Evolutionary conservation across 768 basidiomycete species (phyloP).

Genomic region (Leccinellum rugosiceps): DNA sequence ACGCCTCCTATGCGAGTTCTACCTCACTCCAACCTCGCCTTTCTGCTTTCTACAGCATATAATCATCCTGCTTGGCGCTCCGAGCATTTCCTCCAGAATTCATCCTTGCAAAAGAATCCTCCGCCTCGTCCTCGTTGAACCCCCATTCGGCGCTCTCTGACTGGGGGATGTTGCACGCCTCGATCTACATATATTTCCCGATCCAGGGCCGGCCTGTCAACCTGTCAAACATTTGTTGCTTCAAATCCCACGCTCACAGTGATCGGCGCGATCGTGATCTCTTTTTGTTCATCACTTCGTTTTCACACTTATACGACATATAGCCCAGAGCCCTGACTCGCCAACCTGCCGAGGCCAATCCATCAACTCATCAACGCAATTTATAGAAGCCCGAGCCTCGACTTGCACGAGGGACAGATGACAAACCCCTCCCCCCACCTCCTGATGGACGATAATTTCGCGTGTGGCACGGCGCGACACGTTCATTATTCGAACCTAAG

Average conservation of each 20-base stretch:
- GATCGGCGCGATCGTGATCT: not conserved
- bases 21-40: not conserved
- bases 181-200: not conserved
- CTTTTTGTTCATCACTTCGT: not conserved
- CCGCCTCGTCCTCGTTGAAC: not conserved
- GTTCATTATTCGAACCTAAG: slow-evolving; percentile 7
- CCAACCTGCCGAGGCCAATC: not conserved
- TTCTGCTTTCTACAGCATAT: not conserved
- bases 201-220: not conserved
- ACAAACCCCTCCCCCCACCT: not conserved
- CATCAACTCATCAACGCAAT: slow-evolving; percentile 8
- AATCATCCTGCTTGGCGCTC: not conserved
- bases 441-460: not conserved
- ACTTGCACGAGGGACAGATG: not conserved
- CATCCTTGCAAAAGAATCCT: not conserved
- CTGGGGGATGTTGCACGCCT: too few relatives aligned
- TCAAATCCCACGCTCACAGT: not conserved
- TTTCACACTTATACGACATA: slow-evolving; percentile 4
- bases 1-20: slow-evolving; percentile 2
- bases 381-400: slow-evolving; percentile 1
- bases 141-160: too few relatives aligned
- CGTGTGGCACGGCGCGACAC: not conserved
- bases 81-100: not conserved
- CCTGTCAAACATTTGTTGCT: not conserved
- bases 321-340: slow-evolving; percentile 10